Percentiles rank a stretch among this genome's conserved stretches.
These are phyloP conservation scores for Cercospora berteroae DNA, from an alignment of 2,329 filamentous ascomycete genomes.

Conservation along the genomic window DNA sequence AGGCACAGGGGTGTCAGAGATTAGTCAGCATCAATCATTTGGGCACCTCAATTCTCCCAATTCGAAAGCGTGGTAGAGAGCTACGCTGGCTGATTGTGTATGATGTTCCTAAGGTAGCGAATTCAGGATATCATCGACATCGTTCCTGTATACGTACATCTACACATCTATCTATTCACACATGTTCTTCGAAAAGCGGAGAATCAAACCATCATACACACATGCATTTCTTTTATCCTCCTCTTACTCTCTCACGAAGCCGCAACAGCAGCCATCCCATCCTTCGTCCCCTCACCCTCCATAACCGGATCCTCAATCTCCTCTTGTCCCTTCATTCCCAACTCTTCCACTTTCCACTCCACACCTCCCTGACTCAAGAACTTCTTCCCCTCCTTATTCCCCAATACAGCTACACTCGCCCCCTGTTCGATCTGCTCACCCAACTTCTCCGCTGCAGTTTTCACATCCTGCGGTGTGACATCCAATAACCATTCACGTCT, in stretches of 20 bases:
- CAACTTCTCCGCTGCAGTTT: slow-evolving; percentile 76
- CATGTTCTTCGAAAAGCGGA: not conserved
- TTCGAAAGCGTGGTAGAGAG: no score
- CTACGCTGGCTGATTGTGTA: no score
- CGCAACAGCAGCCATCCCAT: slow-evolving; percentile 10
- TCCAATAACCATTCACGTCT: slow-evolving; percentile 83
- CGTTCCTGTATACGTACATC: not conserved
- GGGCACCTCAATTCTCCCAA: no score
- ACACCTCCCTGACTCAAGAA: slow-evolving; percentile 56
- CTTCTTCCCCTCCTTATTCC: slow-evolving; percentile 66
- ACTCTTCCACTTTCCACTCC: slow-evolving; percentile 72
- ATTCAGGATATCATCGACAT: not conserved
- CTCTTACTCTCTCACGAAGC: not conserved
- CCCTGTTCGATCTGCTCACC: slow-evolving; percentile 57
- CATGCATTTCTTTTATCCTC: not conserved
- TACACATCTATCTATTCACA: not conserved
- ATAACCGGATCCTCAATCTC: slow-evolving; percentile 6
- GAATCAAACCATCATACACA: not conserved
- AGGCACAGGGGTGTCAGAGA: not conserved
- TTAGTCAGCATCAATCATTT: not conserved
- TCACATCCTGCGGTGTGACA: slow-evolving; percentile 76
- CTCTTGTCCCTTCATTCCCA: slow-evolving; percentile 45
- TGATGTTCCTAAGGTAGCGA: no score
- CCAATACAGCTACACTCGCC: slow-evolving; percentile 70
- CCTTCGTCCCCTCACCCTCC: slow-evolving; percentile 6